phyloP scores from a whole-genome alignment of 202 grass and related monocot species.

The Cymbopogon flexuosus region DNA sequence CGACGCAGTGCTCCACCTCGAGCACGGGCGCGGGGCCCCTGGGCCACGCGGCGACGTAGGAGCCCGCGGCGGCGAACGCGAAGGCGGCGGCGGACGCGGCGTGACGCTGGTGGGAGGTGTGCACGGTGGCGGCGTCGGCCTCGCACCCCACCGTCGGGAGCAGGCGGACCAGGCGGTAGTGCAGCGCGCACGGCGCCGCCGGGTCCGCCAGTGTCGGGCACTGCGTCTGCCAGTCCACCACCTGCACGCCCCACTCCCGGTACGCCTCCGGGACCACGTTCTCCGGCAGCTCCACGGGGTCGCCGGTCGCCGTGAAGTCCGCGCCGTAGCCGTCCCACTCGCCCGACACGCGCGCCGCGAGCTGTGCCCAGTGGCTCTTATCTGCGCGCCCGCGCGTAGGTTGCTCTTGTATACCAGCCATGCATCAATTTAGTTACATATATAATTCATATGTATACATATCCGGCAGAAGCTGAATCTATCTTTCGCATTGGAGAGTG shows the following conservation, averaged over 20 bases:
- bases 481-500: not conserved
- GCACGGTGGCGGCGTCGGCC: slow-evolving; percentile 79
- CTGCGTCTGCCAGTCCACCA: slow-evolving; percentile 95
- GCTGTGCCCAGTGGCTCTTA: slow-evolving; percentile 43
- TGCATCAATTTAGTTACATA: not conserved
- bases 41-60: slow-evolving; percentile 63
- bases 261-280: slow-evolving; percentile 72
- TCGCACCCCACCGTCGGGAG: slow-evolving; percentile 90
- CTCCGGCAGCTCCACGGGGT: slow-evolving; percentile 65
- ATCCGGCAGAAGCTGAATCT: not conserved
- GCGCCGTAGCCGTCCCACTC: slow-evolving; percentile 93
- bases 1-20: slow-evolving; percentile 84
- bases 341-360: slow-evolving; percentile 68
- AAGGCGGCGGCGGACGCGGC: slow-evolving; percentile 55
- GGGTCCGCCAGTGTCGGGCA: slow-evolving; percentile 81
- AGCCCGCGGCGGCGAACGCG: slow-evolving; percentile 40
- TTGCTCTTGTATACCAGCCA: not conserved
- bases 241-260: slow-evolving; percentile 77
- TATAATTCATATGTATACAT: not conserved
- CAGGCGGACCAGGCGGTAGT: slow-evolving; percentile 70
- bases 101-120: slow-evolving; percentile 61
- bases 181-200: slow-evolving; percentile 32
- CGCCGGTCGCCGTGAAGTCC: slow-evolving; percentile 67
- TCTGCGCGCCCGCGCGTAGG: not conserved
- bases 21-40: slow-evolving; percentile 41